Evolutionary conservation across 108 stramenopile species (phyloP).

Genomic region (Aurantiochytrium sp.): DNA sequence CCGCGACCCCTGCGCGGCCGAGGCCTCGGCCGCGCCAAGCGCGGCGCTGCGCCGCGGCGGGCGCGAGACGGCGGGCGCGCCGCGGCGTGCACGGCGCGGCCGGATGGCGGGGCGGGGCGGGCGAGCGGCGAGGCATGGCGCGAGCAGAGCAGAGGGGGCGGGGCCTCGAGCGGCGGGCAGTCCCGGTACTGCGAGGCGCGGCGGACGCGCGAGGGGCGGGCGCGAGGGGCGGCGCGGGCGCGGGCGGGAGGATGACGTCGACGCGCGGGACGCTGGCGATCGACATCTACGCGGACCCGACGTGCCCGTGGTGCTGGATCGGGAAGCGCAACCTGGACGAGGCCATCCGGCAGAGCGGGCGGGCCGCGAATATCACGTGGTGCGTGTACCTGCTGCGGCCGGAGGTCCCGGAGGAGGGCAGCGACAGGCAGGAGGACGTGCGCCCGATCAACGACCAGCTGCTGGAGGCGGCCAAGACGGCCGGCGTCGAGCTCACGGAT

Average conservation of each 20-base stretch:
- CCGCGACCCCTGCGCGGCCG: no score
- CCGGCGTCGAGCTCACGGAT: not conserved
- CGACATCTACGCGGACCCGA: not conserved
- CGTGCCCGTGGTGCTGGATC: not conserved
- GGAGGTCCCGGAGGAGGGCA: not conserved
- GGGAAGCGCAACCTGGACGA: not conserved
- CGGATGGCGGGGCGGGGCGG: no score
- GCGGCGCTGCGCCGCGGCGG: no score
- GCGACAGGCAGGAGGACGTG: not conserved
- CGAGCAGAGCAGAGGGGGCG: no score
- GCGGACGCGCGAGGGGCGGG: no score
- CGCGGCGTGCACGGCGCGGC: no score
- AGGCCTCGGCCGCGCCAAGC: no score
- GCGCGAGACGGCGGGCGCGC: no score
- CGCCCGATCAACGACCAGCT: not conserved
- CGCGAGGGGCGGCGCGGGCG: no score
- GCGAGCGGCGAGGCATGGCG: no score
- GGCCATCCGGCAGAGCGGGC: not conserved
- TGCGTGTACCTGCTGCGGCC: not conserved
- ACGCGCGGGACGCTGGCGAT: not conserved
- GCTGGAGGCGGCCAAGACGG: not conserved
- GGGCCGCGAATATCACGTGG: not conserved
- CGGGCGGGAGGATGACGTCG: not conserved
- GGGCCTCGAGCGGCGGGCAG: no score
- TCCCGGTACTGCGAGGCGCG: no score